Evolutionary conservation across 306 rosid genomes (phyloP).

Genomic region (Quercus variabilis): DNA sequence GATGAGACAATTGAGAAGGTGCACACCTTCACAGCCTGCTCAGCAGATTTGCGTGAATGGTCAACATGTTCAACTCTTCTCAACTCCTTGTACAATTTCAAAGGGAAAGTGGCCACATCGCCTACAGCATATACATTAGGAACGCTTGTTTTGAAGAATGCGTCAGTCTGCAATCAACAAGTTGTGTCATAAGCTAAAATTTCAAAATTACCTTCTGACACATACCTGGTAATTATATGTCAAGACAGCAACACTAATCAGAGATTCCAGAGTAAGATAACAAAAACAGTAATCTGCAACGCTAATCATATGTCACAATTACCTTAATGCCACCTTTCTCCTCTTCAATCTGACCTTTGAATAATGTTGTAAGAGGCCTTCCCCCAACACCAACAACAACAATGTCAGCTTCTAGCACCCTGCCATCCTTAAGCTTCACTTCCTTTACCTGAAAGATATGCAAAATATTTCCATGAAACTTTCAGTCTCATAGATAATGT

Average conservation of each 20-base stretch:
- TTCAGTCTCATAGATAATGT: not conserved
- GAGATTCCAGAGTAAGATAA: not conserved
- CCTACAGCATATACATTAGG: constrained; percentile 95
- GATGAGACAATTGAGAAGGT: constrained; percentile 6
- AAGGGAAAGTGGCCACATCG: constrained; percentile 92
- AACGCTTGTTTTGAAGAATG: constrained; percentile 75
- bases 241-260: not conserved
- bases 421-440: constrained; percentile 91
- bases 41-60: constrained; percentile 99
- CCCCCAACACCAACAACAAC: constrained; percentile 97
- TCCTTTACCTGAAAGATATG: constrained; percentile 66
- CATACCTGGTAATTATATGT: not conserved
- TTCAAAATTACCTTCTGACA: not conserved
- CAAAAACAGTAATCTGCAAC: not conserved
- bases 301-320: not conserved
- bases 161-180: constrained; percentile 68
- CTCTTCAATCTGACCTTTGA: constrained; percentile 97
- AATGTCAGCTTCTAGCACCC: constrained; percentile 84
- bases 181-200: not conserved
- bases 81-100: constrained; percentile 75
- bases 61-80: constrained; percentile 98
- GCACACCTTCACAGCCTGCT: constrained; percentile 90
- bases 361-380: constrained; percentile 67
- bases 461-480: not conserved
- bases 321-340: constrained; percentile 97